Base-by-base conservation (phyloP, 257 asterid genomes). In the Ilex aquifolium region DNA sequence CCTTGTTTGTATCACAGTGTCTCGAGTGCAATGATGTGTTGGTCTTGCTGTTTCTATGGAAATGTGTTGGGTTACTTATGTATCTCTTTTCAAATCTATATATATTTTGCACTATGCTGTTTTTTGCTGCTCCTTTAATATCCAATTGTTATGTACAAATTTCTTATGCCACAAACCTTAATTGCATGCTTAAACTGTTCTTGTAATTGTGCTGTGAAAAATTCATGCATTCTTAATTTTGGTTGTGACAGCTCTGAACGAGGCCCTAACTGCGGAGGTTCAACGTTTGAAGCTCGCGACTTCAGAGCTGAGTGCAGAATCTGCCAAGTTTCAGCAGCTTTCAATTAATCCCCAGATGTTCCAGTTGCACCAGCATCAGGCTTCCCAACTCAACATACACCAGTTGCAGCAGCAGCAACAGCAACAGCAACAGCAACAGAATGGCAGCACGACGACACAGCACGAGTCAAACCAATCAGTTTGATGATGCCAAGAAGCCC, bases 221-320 rank as follows among this genome's bases (percentile, higher is more conserved):
- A 36, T 36, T 36, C 42, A 8, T 36, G 42, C 42, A 36, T 36
- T 4, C 42, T 36, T 36, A 36, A 36, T 36, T 36, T 8, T 36
- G 54, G 54, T 63, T 57, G 16, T 60, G 52, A 66, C 87, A 85
- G 94, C 87, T 31, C 73, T 85, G 29, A 83, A 83, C 21, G 87
- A 80, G 70, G 83, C 90, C 0, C 67, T 85, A 64, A 70, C 79
- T 16, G 83, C 75, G 0, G 90, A 85, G 69, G 82, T 85, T 50
- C 90, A 83, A 67, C 90, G 90, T 29, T 65, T 85, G 76, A 85
- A 79, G 72, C 62, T 78, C 29, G 79, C 80, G n/a, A 68, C 81
- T 36, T 60, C 78, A 21, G 92, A 81, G 64, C 48, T 78, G 48
- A 73, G 42, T 36, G 75, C 72, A 60, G 84, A 79, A 46, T 55